Base-by-base conservation (phyloP, 768 basidiomycete species). In the Tylopilus felleus region DNA sequence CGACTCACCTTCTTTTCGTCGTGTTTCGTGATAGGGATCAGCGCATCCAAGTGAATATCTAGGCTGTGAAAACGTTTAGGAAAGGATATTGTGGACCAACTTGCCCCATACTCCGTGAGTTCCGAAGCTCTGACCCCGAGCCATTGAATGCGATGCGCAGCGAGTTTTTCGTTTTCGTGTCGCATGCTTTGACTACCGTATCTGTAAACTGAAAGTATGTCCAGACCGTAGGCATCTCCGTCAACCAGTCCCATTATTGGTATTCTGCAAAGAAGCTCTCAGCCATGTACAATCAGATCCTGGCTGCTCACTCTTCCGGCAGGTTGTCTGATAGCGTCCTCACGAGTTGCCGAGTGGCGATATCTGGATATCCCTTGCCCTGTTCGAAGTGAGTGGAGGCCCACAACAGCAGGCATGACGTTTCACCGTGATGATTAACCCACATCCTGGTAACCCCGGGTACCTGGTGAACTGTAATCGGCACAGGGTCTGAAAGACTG, bases 351-450 rank as follows among this genome's bases (percentile, higher is more conserved):
- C 93, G 80, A 1, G 97, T 96, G 3, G 93, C 88, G 5, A 97
- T 71, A 65, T 99, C 97, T 0, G 97, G 97, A 71, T 96, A 98
- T 3, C 97, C 97, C 68, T 97, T 98, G 0, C 97, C 97, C 94
- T 97, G 60, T 10, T 49, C 19, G 2, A 43, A 29, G 29, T 66
- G 43, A 65, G 53, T 16, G 8, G 42, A 8, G 8, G 45, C 25
- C 33, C n/a, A 44, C 19, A 35, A 27, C 31, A 40, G 27, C 10
- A 27, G 14, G 27, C 0, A 17, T 13, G 14, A n/a, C 14, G 8
- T 45, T 57, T 47, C 19, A 91, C 94, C 5, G 94, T 96, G 62
- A 96, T 78, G 40, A 93, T 75, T 19, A 94, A 66, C 2, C 93
- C 94, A 35, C 73, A 69, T 0, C 89, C 86, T 1, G 82, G 78